Conservation (phyloP, 176 grass and related monocot species). For the Raddia distichophylla region DNA sequence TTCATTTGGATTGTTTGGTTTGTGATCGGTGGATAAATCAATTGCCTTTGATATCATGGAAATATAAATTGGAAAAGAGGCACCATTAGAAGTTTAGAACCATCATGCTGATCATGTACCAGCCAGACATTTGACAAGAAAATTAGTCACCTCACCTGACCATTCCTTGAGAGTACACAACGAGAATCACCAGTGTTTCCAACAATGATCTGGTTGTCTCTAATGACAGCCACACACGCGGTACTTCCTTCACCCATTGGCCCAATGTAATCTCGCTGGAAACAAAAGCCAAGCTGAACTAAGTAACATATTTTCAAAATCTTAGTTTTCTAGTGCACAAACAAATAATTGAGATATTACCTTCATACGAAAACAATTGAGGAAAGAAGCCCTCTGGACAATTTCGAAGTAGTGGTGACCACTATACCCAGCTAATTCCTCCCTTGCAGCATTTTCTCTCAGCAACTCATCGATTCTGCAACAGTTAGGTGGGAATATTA, state of each 20-base stretch:
- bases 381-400: not conserved
- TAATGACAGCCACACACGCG: slow-evolving; percentile 52
- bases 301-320: slow-evolving; percentile 10
- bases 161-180: slow-evolving; percentile 49
- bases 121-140: slow-evolving; percentile 7
- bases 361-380: not conserved
- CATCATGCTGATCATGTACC: slow-evolving; percentile 6
- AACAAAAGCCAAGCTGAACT: slow-evolving; percentile 26
- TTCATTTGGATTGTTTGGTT: slow-evolving; percentile 35
- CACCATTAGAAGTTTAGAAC: not conserved
- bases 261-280: slow-evolving; percentile 27
- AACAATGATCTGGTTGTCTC: slow-evolving; percentile 48
- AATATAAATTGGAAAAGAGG: slow-evolving; percentile 15
- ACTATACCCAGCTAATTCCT: slow-evolving; percentile 36
- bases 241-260: slow-evolving; percentile 43
- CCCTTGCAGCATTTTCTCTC: not conserved
- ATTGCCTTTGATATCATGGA: slow-evolving; percentile 29
- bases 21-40: slow-evolving; percentile 42
- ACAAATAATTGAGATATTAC: slow-evolving; percentile 39
- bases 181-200: slow-evolving; percentile 58
- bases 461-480: slow-evolving; percentile 53
- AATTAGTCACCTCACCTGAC: slow-evolving; percentile 39
- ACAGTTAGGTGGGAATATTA: not conserved
- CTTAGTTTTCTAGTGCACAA: not conserved
- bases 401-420: not conserved